Evolutionary conservation across 345 rosid genomes (phyloP).

Genomic region (Citrus glauca): DNA sequence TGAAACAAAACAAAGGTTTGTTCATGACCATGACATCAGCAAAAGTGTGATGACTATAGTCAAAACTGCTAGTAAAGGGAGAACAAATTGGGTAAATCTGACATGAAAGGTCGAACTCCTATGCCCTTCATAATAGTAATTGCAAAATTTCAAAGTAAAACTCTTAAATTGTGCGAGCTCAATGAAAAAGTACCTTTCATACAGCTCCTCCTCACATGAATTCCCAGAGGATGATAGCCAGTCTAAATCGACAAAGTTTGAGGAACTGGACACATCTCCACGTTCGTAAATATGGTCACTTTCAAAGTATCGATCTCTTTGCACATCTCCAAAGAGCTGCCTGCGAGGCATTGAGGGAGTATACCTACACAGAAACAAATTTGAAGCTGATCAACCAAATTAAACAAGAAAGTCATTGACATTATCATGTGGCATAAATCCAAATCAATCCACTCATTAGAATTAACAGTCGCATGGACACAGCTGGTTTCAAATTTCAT

Average conservation of each 20-base stretch:
- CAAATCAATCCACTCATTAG: slow-evolving; percentile 1
- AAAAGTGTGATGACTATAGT: neutral
- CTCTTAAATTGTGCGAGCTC: neutral
- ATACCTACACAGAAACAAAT: slow-evolving; percentile 42
- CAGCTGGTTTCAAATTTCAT: neutral
- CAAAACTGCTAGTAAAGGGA: neutral
- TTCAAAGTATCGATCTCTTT: slow-evolving; percentile 45
- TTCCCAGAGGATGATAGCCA: slow-evolving; percentile 93
- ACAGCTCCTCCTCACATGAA: slow-evolving; percentile 81
- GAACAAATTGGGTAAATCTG: neutral
- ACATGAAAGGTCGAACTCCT: neutral
- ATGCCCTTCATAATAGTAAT: neutral
- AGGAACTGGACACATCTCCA: slow-evolving; percentile 61
- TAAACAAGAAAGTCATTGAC: neutral
- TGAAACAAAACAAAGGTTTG: neutral
- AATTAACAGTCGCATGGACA: neutral
- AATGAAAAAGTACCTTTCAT: slow-evolving; percentile 62
- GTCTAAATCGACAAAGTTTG: slow-evolving; percentile 90
- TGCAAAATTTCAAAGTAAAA: neutral
- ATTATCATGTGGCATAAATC: neutral
- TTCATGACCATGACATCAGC: neutral
- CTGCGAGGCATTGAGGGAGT: slow-evolving; percentile 68
- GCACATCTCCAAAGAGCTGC: slow-evolving; percentile 74
- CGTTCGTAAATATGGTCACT: slow-evolving; percentile 51
- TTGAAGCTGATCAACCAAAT: slow-evolving; percentile 10